Base-by-base conservation (phyloP, 768 basidiomycete genomes). In the Lactarius trivialis region DNA sequence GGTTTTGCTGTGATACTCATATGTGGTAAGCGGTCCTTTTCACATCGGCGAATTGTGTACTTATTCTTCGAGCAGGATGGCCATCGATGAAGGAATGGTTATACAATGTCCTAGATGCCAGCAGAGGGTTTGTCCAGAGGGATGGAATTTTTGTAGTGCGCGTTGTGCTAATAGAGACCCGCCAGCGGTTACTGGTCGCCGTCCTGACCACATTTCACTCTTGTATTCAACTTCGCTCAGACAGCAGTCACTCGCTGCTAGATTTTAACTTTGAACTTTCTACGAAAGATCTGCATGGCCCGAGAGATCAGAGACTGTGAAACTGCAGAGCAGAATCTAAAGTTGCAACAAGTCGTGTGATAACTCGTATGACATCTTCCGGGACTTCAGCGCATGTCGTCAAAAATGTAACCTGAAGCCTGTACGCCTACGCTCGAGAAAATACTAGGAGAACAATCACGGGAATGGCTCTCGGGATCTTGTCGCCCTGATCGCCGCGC, bases 1-100 rank as follows among this genome's bases (percentile, higher is more conserved):
- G 60, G 14, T 61, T 57, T 32, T 61, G 60, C 39, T 28, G 32
- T 26, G 33, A 61, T 8, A 2, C 7, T 1, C 55, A 61, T 8
- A 57, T 28, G 50, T 17, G 26, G 55, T 9, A 56, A 8, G 37
- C 41, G n/a, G 26, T 11, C 8, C 3, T 26, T 9, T 61, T 24
- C 14, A 21, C 4, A 30, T 21, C 6, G 6, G 11, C 24, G 45
- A 48, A 26, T 12, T 48, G 41, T 9, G n/a, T 43, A 43, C 19
- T 7, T n/a, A 24, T 14, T 4, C 12, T 12, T 48, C 12, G 6
- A 12, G 6, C 45, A 48, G 45, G 21, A 14, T 12, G 45, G 45
- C 45, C 14, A 48, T 48, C 12, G 11, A 7, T 48, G 12, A 48
- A 12, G 45, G 45, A 12, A 24, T 24, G 7, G 45, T 6, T 24